A percentile compares a stretch with the other conserved stretches of the same genome.
phyloP scores from a whole-genome alignment of 1,139 yeast genomes.

The Debaryomyces sp. region DNA sequence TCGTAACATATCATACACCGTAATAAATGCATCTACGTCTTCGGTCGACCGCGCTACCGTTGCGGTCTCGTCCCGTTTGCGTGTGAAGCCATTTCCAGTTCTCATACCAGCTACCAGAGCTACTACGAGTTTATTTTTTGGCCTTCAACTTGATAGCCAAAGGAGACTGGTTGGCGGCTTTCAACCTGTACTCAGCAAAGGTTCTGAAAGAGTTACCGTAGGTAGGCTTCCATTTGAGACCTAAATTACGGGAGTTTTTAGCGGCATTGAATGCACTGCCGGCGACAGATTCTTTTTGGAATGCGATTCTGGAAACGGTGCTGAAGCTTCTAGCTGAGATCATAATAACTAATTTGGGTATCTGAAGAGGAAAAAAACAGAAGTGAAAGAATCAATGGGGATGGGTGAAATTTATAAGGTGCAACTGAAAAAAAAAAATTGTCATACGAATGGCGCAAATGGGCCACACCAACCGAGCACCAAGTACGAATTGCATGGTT shows the following conservation, averaged over 20 bases:
- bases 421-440: neutral
- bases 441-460: neutral
- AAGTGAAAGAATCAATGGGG: neutral
- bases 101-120: neutral
- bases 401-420: neutral
- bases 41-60: neutral
- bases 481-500: neutral
- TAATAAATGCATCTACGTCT: neutral
- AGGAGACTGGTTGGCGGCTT: slow-evolving; percentile 54
- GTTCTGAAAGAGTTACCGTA: slow-evolving; percentile 48
- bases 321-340: slow-evolving; percentile 16
- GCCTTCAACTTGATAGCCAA: slow-evolving; percentile 28
- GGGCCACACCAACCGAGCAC: neutral
- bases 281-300: slow-evolving; percentile 17
- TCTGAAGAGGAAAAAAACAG: slow-evolving; percentile 3
- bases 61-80: neutral
- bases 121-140: neutral
- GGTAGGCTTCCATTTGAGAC: slow-evolving; percentile 38
- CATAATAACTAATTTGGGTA: neutral
- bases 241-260: slow-evolving; percentile 11
- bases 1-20: neutral
- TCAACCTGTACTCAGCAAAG: slow-evolving; percentile 59
- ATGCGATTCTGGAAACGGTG: slow-evolving; percentile 14
- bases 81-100: neutral
- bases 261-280: slow-evolving; percentile 8